Evolutionary conservation across 2,329 filamentous ascomycete species (phyloP), one percentile per base, ranked within the genome.

Genomic region (Venturia pyrina): DNA sequence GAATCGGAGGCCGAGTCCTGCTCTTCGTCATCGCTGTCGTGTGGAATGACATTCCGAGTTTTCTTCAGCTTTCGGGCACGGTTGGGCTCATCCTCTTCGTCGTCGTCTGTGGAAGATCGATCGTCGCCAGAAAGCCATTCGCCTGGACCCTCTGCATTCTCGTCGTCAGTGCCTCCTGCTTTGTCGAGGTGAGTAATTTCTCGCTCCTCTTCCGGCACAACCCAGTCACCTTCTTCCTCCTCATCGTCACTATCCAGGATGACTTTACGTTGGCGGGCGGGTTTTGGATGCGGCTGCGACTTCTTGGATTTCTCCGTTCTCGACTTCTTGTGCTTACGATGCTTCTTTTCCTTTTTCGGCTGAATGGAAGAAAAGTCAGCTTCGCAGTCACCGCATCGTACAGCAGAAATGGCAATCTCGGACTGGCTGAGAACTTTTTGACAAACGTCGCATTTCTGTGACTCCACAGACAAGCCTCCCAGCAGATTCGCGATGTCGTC

Each of bases 401-500:
- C 82, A 19, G 78, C 78, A 28, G 83, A 85, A 34, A 75, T 73
- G 15, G 76, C 76, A 1, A 80, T 77, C 70, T 88, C 86, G 2
- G 82, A 80, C 32, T 78, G 78, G 19, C 81, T 83, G 21, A 96
- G 78, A 19, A 87, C 83, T 63, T 82, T 83, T 70, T 93, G 88
- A 72, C 93, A 97, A 68, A 96, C 86, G 71, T 93, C 90, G 72
- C 93, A 97, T 69, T 87, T 86, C 79, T 88, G 93, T 11, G 85
- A 82, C 69, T 87, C 81, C 66, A 97, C 89, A 67, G 86, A 91
- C 72, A 99, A 85, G 1, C 89, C 90, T 3, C 91, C 91, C 72
- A 99, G 89, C 71, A 97, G 83, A 72, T 95, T 89, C 0, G 92
- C 90, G 72, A 99, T 85, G 40, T 86, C 87, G 74, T 98, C 93